A percentile compares a stretch with the other conserved stretches of the same genome.
Conservation (phyloP, 345 rosid species). For the Corymbia maculata region DNA sequence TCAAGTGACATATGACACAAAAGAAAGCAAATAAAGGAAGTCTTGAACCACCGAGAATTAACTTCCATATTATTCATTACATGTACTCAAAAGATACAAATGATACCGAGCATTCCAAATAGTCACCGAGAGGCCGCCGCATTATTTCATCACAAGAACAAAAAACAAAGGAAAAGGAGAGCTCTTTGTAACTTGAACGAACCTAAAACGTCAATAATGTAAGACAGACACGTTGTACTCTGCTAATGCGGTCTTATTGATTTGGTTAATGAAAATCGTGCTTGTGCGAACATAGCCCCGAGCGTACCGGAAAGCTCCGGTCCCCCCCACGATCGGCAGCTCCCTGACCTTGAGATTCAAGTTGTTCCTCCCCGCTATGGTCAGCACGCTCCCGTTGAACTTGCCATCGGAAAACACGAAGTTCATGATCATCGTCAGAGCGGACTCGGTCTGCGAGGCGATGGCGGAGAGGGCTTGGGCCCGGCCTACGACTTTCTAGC, state of each 20-base stretch:
- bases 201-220: background rate
- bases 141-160: background rate
- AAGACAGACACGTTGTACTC: background rate
- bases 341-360: constrained; percentile 8
- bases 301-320: constrained; percentile 19
- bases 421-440: constrained; percentile 13
- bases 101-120: background rate
- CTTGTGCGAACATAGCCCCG: constrained; percentile 20
- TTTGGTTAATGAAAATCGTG: background rate
- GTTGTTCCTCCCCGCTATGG: constrained; percentile 12
- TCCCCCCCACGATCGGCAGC: constrained; percentile 18
- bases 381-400: constrained; percentile 20
- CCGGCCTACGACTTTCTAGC: constrained; percentile 8
- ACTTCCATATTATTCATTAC: background rate
- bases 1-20: background rate
- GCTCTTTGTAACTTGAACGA: background rate
- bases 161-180: background rate
- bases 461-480: constrained; percentile 20
- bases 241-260: background rate
- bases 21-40: background rate
- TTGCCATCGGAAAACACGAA: constrained; percentile 19
- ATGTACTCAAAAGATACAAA: background rate
- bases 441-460: constrained; percentile 5
- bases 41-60: background rate
- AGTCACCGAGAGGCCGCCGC: background rate